Evolutionary conservation across 2,329 filamentous ascomycete species (phyloP).

Genomic region (Geosmithia putterillii): DNA sequence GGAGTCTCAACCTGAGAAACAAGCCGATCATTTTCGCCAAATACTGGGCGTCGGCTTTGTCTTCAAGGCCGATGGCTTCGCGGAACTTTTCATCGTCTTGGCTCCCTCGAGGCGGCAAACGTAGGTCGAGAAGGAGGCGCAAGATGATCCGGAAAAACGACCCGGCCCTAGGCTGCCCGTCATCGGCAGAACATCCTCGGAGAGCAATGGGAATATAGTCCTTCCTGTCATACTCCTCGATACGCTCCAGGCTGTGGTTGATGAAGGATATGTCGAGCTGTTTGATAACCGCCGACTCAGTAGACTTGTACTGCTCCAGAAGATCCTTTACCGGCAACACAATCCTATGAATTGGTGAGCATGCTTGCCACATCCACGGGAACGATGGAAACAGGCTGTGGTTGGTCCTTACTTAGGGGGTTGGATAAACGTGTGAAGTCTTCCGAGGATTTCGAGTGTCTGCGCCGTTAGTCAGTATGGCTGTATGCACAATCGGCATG

Average conservation of each 20-base stretch:
- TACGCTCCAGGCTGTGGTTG: conserved; percentile 57
- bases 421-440: conserved; percentile 42
- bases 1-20: conserved; percentile 40
- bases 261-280: conserved; percentile 86
- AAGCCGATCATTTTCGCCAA: conserved; percentile 66
- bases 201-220: conserved; percentile 52
- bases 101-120: conserved; percentile 63
- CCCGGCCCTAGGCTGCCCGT: conserved; percentile 21
- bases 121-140: conserved; percentile 58
- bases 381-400: neutral
- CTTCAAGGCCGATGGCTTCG: conserved; percentile 50
- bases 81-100: conserved; percentile 65
- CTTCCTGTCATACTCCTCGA: conserved; percentile 47
- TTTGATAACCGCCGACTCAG: conserved; percentile 60
- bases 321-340: conserved; percentile 75
- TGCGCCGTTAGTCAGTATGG: conserved; percentile 17
- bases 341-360: conserved; percentile 30
- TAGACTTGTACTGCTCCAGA: conserved; percentile 78
- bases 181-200: conserved; percentile 16
- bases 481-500: neutral
- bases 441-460: conserved; percentile 37
- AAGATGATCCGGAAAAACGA: conserved; percentile 76
- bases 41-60: conserved; percentile 58
- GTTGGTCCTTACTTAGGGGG: conserved; percentile 30
- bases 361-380: neutral